Evolutionary conservation across 768 basidiomycete genomes (phyloP), one percentile per base, ranked within the genome.

Genomic region (Wakefieldia striispora): DNA sequence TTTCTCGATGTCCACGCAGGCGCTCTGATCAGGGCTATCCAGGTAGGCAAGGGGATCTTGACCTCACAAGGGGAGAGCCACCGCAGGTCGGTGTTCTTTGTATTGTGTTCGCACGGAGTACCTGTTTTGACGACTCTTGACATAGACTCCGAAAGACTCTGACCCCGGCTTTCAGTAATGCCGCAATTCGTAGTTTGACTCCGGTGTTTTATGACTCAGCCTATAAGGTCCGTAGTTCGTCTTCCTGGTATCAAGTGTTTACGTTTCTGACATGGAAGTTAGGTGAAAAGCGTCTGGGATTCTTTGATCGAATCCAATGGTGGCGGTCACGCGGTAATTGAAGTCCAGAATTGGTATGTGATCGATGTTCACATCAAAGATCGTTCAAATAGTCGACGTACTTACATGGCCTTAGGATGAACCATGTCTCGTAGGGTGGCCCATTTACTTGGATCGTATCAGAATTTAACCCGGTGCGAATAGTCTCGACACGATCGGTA

Each of bases 321-420:
- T 2, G 45, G 46, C n/a, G 63, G 56, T 3, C 62, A 67, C 20
- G 61, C 66, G 0, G 31, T 72, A 6, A 74, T 80, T 27, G 76
- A 81, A 37, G 77, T 80, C 12, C 75, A 80, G 50, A 63, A 55
- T 38, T 80, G 79, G 76, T 74, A 37, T 6, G 65, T 33, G 29
- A 29, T 29, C 29, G 13, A 29, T 29, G 10, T 29, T 13, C 29
- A 12, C 29, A 29, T 29, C 13, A 8, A 26, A 29, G 29, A 29
- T 29, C 4, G 13, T 16, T 33, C 16, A 16, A 16, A 14, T 16
- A 3, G 14, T 9, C 16, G 33, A 11, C 11, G 6, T 23, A 12
- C 12, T 11, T 29, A 29, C 29, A 13, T 12, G 29, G 12, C 4
- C 11, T 4, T 14, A 33, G 33, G 72, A 78, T 76, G 77, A 77